Evolutionary conservation across 176 grass and related monocot genomes (phyloP).

Genomic region (Sorghum bicolor): DNA sequence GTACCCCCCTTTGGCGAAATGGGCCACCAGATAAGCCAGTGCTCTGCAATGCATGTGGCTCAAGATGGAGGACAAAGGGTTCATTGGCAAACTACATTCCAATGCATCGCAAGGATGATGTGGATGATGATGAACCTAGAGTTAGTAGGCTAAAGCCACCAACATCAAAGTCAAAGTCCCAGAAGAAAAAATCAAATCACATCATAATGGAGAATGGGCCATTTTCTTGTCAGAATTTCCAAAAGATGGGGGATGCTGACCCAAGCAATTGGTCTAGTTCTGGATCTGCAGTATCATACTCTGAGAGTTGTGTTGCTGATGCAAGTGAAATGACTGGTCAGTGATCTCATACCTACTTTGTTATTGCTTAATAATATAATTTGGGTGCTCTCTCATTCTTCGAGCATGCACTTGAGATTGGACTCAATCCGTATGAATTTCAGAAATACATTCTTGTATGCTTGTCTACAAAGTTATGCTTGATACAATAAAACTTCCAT

Average conservation of each 20-base stretch:
- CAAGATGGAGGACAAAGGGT: constrained; percentile 93
- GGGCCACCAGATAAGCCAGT: constrained; percentile 91
- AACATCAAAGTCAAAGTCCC: constrained; percentile 29
- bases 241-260: constrained; percentile 54
- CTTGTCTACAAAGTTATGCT: not conserved
- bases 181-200: constrained; percentile 52
- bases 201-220: constrained; percentile 45
- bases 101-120: constrained; percentile 66
- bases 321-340: constrained; percentile 74
- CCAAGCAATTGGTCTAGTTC: constrained; percentile 65
- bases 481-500: not conserved
- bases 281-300: constrained; percentile 76
- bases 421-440: not conserved
- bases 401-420: not conserved
- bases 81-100: constrained; percentile 88
- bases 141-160: constrained; percentile 47
- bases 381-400: not conserved
- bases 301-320: constrained; percentile 72
- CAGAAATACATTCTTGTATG: constrained; percentile 13
- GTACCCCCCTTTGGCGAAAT: constrained; percentile 98
- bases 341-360: constrained; percentile 23
- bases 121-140: constrained; percentile 60
- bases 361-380: constrained; percentile 3
- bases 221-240: constrained; percentile 80
- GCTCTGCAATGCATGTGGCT: constrained; percentile 97